phyloP scores from a whole-genome alignment of 2,329 filamentous ascomycete species.

The Penicillium hesseltinei region DNA sequence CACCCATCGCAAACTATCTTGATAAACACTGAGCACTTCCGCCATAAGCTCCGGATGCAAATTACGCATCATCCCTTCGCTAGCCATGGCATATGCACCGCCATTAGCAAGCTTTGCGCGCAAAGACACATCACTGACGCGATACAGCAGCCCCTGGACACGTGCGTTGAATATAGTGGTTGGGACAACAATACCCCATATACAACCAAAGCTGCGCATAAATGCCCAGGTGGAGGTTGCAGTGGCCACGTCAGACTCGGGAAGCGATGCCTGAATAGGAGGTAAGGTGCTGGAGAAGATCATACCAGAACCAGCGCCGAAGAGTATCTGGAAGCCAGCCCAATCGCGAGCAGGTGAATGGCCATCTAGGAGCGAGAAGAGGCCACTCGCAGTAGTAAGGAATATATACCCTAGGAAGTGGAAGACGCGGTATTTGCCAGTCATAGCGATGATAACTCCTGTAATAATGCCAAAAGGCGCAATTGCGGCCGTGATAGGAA shows the following conservation, averaged over 20 bases:
- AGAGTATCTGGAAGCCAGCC: constrained; percentile 33
- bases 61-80: not conserved
- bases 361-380: constrained; percentile 26
- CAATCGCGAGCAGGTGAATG: constrained; percentile 27
- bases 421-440: constrained; percentile 34
- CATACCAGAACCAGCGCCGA: constrained; percentile 27
- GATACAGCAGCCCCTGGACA: constrained; percentile 15
- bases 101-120: constrained; percentile 16
- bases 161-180: constrained; percentile 33
- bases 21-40: constrained; percentile 37
- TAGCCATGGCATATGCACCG: constrained; percentile 25
- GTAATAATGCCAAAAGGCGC: constrained; percentile 30
- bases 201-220: constrained; percentile 30
- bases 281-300: constrained; percentile 28
- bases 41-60: not conserved
- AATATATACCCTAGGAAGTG: constrained; percentile 31
- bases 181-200: constrained; percentile 34
- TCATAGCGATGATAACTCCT: constrained; percentile 34
- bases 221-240: constrained; percentile 32
- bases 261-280: constrained; percentile 29
- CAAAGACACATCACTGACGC: constrained; percentile 14
- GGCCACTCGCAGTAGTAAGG: constrained; percentile 27
- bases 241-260: constrained; percentile 29
- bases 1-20: constrained; percentile 34
- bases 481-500: constrained; percentile 29